These are phyloP conservation scores for Ophiostoma quercus DNA, from an alignment of 2,329 filamentous ascomycete genomes.

Conservation along the genomic window DNA sequence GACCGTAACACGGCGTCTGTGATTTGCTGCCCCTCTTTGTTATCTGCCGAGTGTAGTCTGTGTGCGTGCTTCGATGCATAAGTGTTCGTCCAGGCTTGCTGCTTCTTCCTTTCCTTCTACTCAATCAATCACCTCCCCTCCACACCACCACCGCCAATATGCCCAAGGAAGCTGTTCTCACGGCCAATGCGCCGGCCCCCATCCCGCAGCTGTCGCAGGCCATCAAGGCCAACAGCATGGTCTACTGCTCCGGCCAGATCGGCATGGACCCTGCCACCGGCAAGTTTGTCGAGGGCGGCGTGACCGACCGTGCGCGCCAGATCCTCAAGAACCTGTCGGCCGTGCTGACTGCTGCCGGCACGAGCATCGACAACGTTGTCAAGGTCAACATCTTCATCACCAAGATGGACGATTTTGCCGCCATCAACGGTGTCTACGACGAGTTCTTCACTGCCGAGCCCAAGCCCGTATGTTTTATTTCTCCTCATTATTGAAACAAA, in stretches of 20 bases:
- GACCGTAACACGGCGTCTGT: conserved; percentile 7
- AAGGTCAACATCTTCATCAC: conserved; percentile 64
- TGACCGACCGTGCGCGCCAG: conserved; percentile 50
- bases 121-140: not conserved
- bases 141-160: not conserved
- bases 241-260: conserved; percentile 60
- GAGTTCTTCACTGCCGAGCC: conserved; percentile 43
- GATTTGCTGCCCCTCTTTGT: conserved; percentile 5
- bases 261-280: conserved; percentile 35
- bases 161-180: conserved; percentile 36
- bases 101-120: not conserved
- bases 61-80: not conserved
- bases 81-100: not conserved
- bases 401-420: conserved; percentile 59
- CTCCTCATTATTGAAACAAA: not conserved
- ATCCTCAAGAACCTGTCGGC: conserved; percentile 54
- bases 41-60: not conserved
- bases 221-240: conserved; percentile 57
- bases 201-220: conserved; percentile 57
- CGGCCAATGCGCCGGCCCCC: conserved; percentile 47
- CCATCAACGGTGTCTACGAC: conserved; percentile 53
- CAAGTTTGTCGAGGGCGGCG: conserved; percentile 51
- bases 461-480: conserved; percentile 41
- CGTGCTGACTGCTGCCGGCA: conserved; percentile 57
- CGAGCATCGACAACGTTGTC: conserved; percentile 54